A percentile compares a stretch with the other conserved stretches of the same genome.
phyloP scores from a whole-genome alignment of 257 asterid genomes.

The Solanum clarkiae region DNA sequence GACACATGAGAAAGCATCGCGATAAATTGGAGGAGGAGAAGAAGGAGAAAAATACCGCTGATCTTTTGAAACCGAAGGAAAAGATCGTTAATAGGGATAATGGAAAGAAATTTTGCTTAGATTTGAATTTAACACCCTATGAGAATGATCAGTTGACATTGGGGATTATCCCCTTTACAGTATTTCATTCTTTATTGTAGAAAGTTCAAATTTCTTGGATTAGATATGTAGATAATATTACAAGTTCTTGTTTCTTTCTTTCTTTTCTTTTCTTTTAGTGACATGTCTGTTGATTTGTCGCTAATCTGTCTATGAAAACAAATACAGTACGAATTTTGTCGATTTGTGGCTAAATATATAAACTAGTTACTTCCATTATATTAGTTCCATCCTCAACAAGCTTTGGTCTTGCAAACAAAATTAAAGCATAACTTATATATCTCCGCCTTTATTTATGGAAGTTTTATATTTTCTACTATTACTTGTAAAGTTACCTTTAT shows the following conservation, averaged over 20 bases:
- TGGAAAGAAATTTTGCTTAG: conserved; percentile 3
- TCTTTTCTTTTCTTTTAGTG: background rate
- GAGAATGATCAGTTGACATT: conserved; percentile 14
- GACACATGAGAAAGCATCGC: background rate
- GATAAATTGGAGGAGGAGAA: background rate
- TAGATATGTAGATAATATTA: background rate
- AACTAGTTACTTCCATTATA: too few species aligned
- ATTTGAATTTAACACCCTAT: conserved; percentile 15
- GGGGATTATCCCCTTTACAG: background rate
- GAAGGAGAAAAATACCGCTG: background rate
- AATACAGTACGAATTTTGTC: background rate
- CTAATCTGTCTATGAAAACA: background rate
- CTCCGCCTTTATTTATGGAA: too few species aligned
- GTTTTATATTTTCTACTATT: too few species aligned
- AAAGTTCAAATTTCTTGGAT: background rate
- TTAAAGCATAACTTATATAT: too few species aligned
- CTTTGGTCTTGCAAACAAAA: background rate
- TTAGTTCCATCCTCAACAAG: background rate
- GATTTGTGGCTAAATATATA: background rate
- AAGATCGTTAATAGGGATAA: background rate
- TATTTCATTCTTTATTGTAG: background rate
- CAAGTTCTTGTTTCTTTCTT: background rate
- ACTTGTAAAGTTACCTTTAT: too few species aligned
- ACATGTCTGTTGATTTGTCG: background rate
- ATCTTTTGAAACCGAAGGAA: background rate